A percentile compares a stretch with the other conserved stretches of the same genome.
Evolutionary conservation across 1,139 yeast species (phyloP).

Genomic region (Zygosaccharomyces sapae): DNA sequence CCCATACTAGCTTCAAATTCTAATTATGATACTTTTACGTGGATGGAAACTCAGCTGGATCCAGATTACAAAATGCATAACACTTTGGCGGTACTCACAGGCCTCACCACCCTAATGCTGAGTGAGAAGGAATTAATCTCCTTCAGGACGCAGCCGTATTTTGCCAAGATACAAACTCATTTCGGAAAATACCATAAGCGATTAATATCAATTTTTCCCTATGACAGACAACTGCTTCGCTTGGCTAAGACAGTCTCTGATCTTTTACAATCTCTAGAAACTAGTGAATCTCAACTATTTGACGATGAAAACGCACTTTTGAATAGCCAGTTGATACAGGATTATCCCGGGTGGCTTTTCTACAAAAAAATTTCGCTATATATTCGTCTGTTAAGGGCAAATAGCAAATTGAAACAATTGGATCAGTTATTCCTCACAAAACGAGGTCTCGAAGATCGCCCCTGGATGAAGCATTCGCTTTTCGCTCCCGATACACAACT

Average conservation of each 20-base stretch:
- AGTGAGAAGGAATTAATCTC: slow-evolving; percentile 50
- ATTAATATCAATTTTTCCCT: slow-evolving; percentile 18
- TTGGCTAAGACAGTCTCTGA: slow-evolving; percentile 16
- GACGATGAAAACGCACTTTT: slow-evolving; percentile 32
- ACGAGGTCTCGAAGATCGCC: slow-evolving; percentile 36
- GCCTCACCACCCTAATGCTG: slow-evolving; percentile 50
- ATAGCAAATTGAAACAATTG: slow-evolving; percentile 49
- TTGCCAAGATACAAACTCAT: slow-evolving; percentile 28
- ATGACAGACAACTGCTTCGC: slow-evolving; percentile 18
- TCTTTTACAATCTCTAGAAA: slow-evolving; percentile 13
- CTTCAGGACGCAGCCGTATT: slow-evolving; percentile 37
- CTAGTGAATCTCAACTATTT: slow-evolving; percentile 20
- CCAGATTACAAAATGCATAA: slow-evolving; percentile 52
- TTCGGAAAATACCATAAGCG: slow-evolving; percentile 14
- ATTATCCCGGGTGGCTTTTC: slow-evolving; percentile 68
- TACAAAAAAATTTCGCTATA: slow-evolving; percentile 55
- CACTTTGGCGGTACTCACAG: slow-evolving; percentile 54
- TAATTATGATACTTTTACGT: slow-evolving; percentile 52
- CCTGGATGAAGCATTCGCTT: slow-evolving; percentile 44
- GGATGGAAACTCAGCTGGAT: slow-evolving; percentile 56
- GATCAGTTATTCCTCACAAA: slow-evolving; percentile 42
- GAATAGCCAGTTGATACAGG: slow-evolving; percentile 49
- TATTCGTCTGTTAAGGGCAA: slow-evolving; percentile 53
- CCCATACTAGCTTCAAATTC: slow-evolving; percentile 57
- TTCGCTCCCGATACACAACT: slow-evolving; percentile 40